Evolutionary conservation across 345 rosid genomes (phyloP).

Genomic region (Brassica carinata): DNA sequence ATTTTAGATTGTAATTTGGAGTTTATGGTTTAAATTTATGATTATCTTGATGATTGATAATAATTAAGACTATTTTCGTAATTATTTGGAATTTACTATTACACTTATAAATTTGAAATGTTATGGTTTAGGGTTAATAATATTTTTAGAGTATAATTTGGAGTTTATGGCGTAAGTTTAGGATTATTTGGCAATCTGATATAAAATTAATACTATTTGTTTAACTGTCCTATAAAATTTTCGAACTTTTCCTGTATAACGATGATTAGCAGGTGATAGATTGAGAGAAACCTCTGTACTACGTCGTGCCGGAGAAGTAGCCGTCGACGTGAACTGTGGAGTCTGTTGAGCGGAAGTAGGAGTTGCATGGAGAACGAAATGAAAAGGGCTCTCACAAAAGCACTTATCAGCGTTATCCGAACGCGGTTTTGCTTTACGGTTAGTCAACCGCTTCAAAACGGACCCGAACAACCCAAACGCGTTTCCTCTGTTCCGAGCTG

Average conservation of each 20-base stretch:
- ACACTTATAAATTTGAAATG: not conserved
- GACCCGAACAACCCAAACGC: slow-evolving; percentile 58
- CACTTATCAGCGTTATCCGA: slow-evolving; percentile 34
- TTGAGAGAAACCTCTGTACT: slow-evolving; percentile 37
- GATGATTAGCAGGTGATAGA: not conserved
- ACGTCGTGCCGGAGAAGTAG: slow-evolving; percentile 54
- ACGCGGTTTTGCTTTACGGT: slow-evolving; percentile 40
- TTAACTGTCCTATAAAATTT: not conserved
- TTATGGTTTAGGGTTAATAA: not conserved
- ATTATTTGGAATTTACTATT: not conserved
- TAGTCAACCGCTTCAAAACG: slow-evolving; percentile 54
- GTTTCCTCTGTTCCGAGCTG: slow-evolving; percentile 39
- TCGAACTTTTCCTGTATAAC: not conserved
- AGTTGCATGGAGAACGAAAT: slow-evolving; percentile 56
- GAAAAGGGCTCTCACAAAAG: slow-evolving; percentile 72
- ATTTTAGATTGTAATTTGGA: not conserved
- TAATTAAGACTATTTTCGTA: not conserved
- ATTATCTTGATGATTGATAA: not conserved
- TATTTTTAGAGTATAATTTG: not conserved
- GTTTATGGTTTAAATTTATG: not conserved
- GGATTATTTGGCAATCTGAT: not conserved
- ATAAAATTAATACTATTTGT: slow-evolving; percentile 2
- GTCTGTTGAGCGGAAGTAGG: slow-evolving; percentile 59
- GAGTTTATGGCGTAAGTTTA: not conserved
- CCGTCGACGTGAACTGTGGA: slow-evolving; percentile 73